These are phyloP conservation scores for Dendrostoma leiphaemia DNA, from an alignment of 2,329 filamentous ascomycete genomes.

Conservation along the genomic window DNA sequence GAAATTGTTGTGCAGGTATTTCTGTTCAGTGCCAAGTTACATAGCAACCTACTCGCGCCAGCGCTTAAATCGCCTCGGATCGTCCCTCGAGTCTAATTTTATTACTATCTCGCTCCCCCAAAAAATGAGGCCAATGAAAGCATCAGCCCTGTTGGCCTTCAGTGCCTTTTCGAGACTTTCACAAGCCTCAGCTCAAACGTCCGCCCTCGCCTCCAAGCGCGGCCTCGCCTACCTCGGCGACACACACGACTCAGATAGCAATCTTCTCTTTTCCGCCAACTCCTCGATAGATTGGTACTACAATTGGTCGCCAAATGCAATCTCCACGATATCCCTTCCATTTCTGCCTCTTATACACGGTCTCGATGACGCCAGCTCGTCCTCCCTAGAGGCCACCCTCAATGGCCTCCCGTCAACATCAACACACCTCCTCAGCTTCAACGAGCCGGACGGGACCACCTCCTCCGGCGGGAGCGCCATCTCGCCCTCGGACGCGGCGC, in stretches of 20 bases:
- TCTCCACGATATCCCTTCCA: conserved; percentile 24
- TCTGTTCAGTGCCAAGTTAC: too few relatives aligned
- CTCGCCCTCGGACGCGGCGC: conserved; percentile 35
- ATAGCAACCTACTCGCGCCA: too few relatives aligned
- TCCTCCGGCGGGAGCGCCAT: conserved; percentile 38
- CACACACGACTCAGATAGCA: conserved; percentile 28
- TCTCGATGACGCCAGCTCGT: conserved; percentile 30
- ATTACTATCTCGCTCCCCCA: not conserved
- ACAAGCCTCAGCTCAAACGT: not conserved
- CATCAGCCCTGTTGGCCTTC: not conserved
- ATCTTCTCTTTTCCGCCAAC: conserved; percentile 33
- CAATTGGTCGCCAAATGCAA: conserved; percentile 37
- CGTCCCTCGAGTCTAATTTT: not conserved
- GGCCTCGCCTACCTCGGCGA: conserved; percentile 27
- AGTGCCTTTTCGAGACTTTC: not conserved
- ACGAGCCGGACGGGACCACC: conserved; percentile 40
- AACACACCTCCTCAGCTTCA: conserved; percentile 38
- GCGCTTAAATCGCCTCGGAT: too few relatives aligned
- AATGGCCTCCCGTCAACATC: conserved; percentile 30
- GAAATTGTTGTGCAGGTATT: too few relatives aligned
- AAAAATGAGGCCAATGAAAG: not conserved
- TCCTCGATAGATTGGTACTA: conserved; percentile 42
- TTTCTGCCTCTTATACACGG: conserved; percentile 40
- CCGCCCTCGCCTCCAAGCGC: conserved; percentile 22
- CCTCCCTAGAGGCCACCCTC: conserved; percentile 26